Conservation (phyloP, 192 early-diverging fungal genomes). For the Mortierella antarctica region DNA sequence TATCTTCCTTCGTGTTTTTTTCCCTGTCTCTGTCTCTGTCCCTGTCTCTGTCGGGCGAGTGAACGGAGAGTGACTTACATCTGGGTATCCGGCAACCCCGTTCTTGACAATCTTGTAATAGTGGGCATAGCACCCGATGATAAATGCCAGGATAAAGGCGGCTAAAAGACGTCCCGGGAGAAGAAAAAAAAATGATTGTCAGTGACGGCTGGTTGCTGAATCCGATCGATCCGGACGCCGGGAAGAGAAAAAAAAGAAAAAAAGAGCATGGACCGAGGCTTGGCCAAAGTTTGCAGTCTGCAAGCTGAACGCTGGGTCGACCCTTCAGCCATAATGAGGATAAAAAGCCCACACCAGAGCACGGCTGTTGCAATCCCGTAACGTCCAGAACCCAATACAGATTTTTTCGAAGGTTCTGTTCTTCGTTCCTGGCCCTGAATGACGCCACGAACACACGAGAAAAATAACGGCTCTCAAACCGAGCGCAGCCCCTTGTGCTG, state of each 20-base stretch:
- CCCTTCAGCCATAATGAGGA: too few relatives aligned
- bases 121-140: constrained; percentile 76
- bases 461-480: too few relatives aligned
- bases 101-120: constrained; percentile 87
- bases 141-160: constrained; percentile 76
- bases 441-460: too few relatives aligned
- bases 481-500: too few relatives aligned
- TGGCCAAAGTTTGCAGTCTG: background rate
- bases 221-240: background rate
- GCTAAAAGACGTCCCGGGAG: constrained; percentile 52
- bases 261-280: background rate
- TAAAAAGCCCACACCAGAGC: too few relatives aligned
- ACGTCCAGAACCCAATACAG: background rate
- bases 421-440: background rate
- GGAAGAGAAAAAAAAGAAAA: background rate
- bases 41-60: background rate
- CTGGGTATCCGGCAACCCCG: constrained; percentile 80
- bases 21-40: too few relatives aligned
- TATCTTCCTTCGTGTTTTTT: background rate
- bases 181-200: background rate
- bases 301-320: too few relatives aligned
- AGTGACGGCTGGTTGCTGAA: constrained; percentile 8
- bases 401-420: background rate
- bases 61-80: constrained; percentile 48
- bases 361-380: background rate